Conservation (phyloP, 768 basidiomycete species). For the Paxillus involutus region DNA sequence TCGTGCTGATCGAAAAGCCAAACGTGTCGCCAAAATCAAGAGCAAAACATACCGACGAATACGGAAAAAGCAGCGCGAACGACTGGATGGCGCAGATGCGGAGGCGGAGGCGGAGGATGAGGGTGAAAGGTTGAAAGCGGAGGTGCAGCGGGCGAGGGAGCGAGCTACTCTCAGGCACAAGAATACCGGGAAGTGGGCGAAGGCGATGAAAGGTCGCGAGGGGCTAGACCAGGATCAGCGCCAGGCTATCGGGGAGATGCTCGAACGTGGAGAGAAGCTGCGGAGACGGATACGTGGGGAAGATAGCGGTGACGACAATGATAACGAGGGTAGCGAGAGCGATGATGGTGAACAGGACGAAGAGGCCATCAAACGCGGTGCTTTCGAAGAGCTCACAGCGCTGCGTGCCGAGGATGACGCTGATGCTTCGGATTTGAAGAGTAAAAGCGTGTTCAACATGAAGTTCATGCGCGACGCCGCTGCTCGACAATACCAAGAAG, state of each 20-base stretch:
- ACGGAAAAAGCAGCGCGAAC: conserved; percentile 74
- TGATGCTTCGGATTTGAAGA: conserved; percentile 29
- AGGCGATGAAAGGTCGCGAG: conserved; percentile 65
- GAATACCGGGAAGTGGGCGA: conserved; percentile 86
- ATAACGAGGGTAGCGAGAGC: conserved; percentile 44
- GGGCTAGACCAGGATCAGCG: conserved; percentile 64
- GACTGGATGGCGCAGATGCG: conserved; percentile 47
- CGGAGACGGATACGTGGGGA: conserved; percentile 73
- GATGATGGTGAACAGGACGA: conserved; percentile 38
- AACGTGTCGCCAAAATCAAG: conserved; percentile 92
- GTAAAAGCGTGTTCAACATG: conserved; percentile 86
- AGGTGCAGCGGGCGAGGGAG: conserved; percentile 81
- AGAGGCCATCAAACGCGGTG: conserved; percentile 56
- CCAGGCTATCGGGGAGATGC: conserved; percentile 80
- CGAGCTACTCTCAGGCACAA: conserved; percentile 89
- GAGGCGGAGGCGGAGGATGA: conserved; percentile 44
- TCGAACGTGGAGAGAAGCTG: conserved; percentile 78
- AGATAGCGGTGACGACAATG: conserved; percentile 51
- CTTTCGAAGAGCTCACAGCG: conserved; percentile 74
- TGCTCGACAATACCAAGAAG: conserved; percentile 57
- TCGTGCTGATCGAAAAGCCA: conserved; percentile 87
- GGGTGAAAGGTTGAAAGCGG: conserved; percentile 59
- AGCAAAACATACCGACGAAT: conserved; percentile 89
- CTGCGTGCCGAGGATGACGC: conserved; percentile 43
- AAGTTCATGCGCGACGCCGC: conserved; percentile 98